Evolutionary conservation across 129 eudicot species (phyloP), one percentile per base, ranked within the genome.

Genomic region (Tagetes erecta): DNA sequence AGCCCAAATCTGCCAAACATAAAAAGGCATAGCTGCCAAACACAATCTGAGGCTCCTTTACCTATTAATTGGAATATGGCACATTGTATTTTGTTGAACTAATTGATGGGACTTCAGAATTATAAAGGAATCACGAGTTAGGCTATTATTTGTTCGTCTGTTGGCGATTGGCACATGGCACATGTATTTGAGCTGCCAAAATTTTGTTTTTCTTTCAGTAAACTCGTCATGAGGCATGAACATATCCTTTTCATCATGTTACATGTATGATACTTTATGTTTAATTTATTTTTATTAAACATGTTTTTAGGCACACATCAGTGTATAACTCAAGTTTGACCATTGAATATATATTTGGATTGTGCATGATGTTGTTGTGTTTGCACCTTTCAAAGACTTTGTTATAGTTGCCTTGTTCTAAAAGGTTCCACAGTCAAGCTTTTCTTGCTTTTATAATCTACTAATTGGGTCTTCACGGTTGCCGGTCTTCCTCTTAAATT

Each of bases 121-220:
- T 53, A 44, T 31, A 52, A 64, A 53, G 73, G 62, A 73, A 72
- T 72, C 53, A n/a, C 42, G 27, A 55, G 78, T 79, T 79, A 79
- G 82, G 82, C 68, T 64, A 55, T 52, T 72, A 60, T n/a, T 64
- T 5, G 49, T 72, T 64, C 64, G 68, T 79, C 40, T 70, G 37
- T 39, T 71, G 63, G 70, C 81, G 70, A 27, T 39, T 71, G 63
- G 70, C 81, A 78, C 77, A 78, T 78, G 82, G 20, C 72, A 78
- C 57, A 77, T 77, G 76, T 62, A 62, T 27, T 42, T 58, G 40
- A 69, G 33, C 9, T 42, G 71, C 64, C 57, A 45, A 33, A 36
- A 14, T 8, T 59, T 77, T 59, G 1, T 58, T 57, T 3, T 12
- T 69, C 64, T 57, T 77, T 67, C 53, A 36, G 41, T 13, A 45